Evolutionary conservation across 1,139 yeast genomes (phyloP).

Genomic region (Protomyces macrosporus): DNA sequence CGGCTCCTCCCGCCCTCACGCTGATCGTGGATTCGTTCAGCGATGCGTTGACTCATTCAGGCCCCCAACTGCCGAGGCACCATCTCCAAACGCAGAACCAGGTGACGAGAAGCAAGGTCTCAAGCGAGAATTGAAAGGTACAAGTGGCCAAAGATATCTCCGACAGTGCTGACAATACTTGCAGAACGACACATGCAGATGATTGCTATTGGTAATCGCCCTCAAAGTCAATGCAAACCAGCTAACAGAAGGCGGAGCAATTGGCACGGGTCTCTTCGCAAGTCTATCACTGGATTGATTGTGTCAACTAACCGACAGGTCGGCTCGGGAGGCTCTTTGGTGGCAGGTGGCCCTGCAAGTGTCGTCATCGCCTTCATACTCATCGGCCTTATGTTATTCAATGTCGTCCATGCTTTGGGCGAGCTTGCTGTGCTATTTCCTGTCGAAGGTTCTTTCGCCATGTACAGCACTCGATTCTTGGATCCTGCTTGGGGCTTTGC

Average conservation of each 20-base stretch:
- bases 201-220: constrained; percentile 64
- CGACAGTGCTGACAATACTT: constrained; percentile 52
- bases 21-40: no score
- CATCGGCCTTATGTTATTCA: constrained; percentile 45
- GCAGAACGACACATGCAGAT: background rate
- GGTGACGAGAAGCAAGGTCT: background rate
- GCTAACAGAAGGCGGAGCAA: constrained; percentile 70
- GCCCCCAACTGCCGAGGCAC: no score
- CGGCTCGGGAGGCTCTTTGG: constrained; percentile 57
- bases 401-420: constrained; percentile 56
- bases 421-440: constrained; percentile 60
- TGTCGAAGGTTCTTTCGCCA: constrained; percentile 57
- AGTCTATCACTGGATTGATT: constrained; percentile 62
- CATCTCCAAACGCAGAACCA: no score
- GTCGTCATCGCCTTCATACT: constrained; percentile 51
- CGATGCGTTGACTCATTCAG: no score
- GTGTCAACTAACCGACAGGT: constrained; percentile 49
- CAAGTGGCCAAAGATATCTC: background rate
- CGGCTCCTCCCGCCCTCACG: no score
- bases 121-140: background rate
- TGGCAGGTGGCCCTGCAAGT: constrained; percentile 63
- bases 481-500: constrained; percentile 69
- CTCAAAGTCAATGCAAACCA: constrained; percentile 69
- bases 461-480: constrained; percentile 51
- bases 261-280: constrained; percentile 64